Base-by-base conservation (phyloP, 2,329 filamentous ascomycete species). In the Colletotrichum destructivum region DNA sequence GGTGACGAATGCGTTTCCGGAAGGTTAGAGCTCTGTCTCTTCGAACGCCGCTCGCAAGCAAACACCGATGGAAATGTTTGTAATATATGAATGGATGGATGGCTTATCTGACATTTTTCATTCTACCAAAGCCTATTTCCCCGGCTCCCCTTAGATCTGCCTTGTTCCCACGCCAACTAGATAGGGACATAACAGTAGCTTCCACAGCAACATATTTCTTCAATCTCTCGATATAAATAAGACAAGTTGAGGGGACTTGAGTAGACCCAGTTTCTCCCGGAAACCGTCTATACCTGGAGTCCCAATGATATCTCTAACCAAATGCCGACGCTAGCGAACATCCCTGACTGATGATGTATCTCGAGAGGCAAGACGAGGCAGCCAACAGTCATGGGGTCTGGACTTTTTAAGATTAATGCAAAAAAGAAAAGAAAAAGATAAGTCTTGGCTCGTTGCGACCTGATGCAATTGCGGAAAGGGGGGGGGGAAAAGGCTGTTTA, bases 361-460 rank as follows among this genome's bases (percentile, higher is more conserved):
- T 38, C 15, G 38, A 31, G 16, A 42, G 18, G 23, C 35, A 18
- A 49, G 23, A 38, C 5, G 12, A 51, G 23, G 18, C 15, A 38
- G 35, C 9, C 35, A 49, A 56, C 26, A 66, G 62, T 16, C 55
- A 49, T 54, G 40, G 62, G 35, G 9, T 61, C 11, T n/a, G 15
- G 31, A 47, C 42, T 70, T 55, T 55, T 38, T 38, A 21, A 5
- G 15, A 49, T 59, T 18, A 49, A 40, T 35, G 18, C 2, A 42
- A 9, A 38, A 51, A 55, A 54, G 62, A 38, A 38, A 38, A 38
- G 8, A 38, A 38, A 38, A 38, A 38, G 35, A 38, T 2, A 38
- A 44, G 44, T 46, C 51, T 62, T 47, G 60, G 65, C 66, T 47
- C 12, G 52, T 60, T 52, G 38, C 59, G 47, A 59, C 51, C 64